phyloP scores from a whole-genome alignment of 139 green algal genomes.

The Chlamydomonas schloesseri region DNA sequence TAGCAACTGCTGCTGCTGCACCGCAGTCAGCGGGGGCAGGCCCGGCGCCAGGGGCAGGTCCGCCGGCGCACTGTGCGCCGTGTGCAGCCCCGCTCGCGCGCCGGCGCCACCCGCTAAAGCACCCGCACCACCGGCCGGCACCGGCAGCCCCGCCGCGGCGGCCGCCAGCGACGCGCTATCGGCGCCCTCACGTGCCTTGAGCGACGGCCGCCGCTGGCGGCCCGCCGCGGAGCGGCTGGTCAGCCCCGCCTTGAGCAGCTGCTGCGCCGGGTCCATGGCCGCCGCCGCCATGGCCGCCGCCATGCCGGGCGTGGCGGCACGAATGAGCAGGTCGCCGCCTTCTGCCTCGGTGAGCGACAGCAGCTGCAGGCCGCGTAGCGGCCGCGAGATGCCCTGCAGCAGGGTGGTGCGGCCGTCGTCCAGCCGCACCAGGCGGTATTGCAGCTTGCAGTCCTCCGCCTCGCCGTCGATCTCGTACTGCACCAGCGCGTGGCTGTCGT shows the following conservation, averaged over 20 bases:
- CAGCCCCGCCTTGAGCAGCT: background rate
- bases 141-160: background rate
- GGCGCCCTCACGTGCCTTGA: conserved; percentile 29
- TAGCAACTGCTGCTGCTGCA: background rate
- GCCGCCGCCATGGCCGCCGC: background rate
- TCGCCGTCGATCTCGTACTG: conserved; percentile 37
- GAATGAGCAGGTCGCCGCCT: conserved; percentile 12
- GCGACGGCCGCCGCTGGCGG: conserved; percentile 23
- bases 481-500: background rate
- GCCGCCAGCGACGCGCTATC: background rate
- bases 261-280: background rate
- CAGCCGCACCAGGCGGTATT: background rate
- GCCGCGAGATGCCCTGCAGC: conserved; percentile 13
- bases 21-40: background rate
- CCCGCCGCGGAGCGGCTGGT: background rate
- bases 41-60: background rate
- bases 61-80: background rate
- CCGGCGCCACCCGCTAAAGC: background rate
- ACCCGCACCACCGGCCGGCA: background rate
- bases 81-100: background rate
- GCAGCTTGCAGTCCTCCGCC: conserved; percentile 13
- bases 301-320: background rate
- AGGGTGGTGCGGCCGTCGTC: background rate
- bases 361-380: conserved; percentile 32
- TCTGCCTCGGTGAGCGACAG: background rate